Evolutionary conservation across 176 grass and related monocot genomes (phyloP), one percentile per base, ranked within the genome.

Genomic region (Aegilops longissima): DNA sequence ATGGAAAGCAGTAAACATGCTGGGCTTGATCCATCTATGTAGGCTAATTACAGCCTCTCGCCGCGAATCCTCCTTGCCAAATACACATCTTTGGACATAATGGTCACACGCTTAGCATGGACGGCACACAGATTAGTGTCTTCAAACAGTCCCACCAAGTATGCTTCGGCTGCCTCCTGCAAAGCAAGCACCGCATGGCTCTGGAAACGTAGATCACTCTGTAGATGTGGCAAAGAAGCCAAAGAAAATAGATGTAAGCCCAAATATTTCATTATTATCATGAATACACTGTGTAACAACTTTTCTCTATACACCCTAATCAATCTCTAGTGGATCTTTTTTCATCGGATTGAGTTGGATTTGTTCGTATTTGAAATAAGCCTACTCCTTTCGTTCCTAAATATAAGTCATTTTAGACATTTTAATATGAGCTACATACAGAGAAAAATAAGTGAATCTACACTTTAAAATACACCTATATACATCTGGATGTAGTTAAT

Each of bases 61-160:
- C 86, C 78, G 10, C 86, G 67, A 58, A 87, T 87, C 78, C 86
- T 87, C 58, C 68, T 73, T 16, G 85, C 85, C 52, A 87, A 54
- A 20, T 87, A 78, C 45, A 87, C 70, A 63, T 87, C 86, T 73
- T 87, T 87, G 8, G 86, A 47, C 82, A 87, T 67, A 8, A 87
- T 87, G 3, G 70, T 87, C 38, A 87, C 86, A 13, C 86, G 78
- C 70, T 87, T 87, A 39, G 86, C 86, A 87, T 87, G 78, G 21
- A 87, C 73, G 59, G 86, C 78, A 38, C 86, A 87, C 2, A 87
- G 56, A 14, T 87, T 87, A 18, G 86, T 87, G 58, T 87, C 86
- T 59, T 82, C 86, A 1, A 87, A 87, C 1, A 82, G 86, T 27
- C 78, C 86, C 40, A 87, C 86, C 9, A 82, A 69, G 9, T 87